These are phyloP conservation scores for Begonia masoniana DNA, from an alignment of 306 rosid species.

Conservation along the genomic window DNA sequence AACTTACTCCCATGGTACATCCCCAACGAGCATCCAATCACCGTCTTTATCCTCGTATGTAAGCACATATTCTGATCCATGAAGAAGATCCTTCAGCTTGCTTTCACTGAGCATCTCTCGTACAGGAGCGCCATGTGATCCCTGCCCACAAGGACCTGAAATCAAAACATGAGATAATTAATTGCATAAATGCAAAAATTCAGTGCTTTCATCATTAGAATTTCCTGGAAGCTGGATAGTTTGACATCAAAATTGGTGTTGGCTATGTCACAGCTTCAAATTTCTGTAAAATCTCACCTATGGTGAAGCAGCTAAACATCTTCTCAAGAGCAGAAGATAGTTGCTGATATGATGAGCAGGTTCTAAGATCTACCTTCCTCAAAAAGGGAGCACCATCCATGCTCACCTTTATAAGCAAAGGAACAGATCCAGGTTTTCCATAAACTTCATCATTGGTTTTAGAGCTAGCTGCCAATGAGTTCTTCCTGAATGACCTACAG, in stretches of 20 bases:
- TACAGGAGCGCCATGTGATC: too few species aligned
- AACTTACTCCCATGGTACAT: neutral
- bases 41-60: conserved; percentile 2
- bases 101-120: neutral
- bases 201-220: too few species aligned
- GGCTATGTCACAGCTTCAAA: neutral
- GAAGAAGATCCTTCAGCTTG: conserved; percentile 1
- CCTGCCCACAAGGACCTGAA: too few species aligned
- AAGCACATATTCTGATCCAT: neutral
- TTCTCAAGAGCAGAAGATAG: too few species aligned
- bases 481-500: too few species aligned
- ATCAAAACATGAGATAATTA: too few species aligned
- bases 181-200: too few species aligned
- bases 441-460: neutral
- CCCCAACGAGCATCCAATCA: neutral
- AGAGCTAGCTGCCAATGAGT: neutral
- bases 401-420: neutral
- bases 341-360: neutral
- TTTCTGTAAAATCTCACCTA: neutral
- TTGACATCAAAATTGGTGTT: too few species aligned
- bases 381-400: neutral
- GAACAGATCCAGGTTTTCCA: neutral
- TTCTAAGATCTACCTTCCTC: neutral
- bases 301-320: conserved; percentile 1
- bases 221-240: too few species aligned